Evolutionary conservation across 108 stramenopile species (phyloP).

Genomic region (Nitzschia putrida): DNA sequence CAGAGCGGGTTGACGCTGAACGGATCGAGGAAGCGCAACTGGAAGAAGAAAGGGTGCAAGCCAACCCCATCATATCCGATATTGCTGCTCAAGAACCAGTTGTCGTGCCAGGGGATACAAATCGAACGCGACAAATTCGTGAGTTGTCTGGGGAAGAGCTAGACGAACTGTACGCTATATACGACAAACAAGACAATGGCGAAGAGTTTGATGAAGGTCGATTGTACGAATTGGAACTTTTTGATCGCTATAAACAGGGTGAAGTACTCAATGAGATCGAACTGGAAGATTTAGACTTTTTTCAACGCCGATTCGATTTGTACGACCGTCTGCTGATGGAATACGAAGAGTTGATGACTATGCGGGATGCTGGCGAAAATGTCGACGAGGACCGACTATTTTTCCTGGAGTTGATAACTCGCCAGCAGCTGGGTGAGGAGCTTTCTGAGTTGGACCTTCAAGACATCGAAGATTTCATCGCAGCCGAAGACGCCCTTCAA

Average conservation of each 20-base stretch:
- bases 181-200: slow-evolving; percentile 12
- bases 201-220: slow-evolving; percentile 18
- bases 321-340: slow-evolving; percentile 15
- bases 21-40: too few relatives aligned
- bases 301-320: background rate
- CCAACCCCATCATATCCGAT: too few relatives aligned
- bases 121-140: too few relatives aligned
- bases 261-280: slow-evolving; percentile 12
- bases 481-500: slow-evolving; percentile 2
- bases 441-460: slow-evolving; percentile 3
- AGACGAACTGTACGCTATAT: slow-evolving; percentile 12
- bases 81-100: too few relatives aligned
- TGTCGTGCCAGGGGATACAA: too few relatives aligned
- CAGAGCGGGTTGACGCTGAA: too few relatives aligned
- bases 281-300: slow-evolving; percentile 8
- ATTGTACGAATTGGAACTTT: slow-evolving; percentile 18
- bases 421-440: background rate
- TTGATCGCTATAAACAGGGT: slow-evolving; percentile 4
- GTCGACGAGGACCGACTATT: slow-evolving; percentile 31
- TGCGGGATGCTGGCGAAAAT: slow-evolving; percentile 12
- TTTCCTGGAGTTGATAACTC: slow-evolving; percentile 12
- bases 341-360: slow-evolving; percentile 10
- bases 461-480: slow-evolving; percentile 6
- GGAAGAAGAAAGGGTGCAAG: too few relatives aligned
- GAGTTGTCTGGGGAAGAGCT: background rate